Evolutionary conservation across 768 basidiomycete species (phyloP).

Genomic region (Fibroporia radiculosa): DNA sequence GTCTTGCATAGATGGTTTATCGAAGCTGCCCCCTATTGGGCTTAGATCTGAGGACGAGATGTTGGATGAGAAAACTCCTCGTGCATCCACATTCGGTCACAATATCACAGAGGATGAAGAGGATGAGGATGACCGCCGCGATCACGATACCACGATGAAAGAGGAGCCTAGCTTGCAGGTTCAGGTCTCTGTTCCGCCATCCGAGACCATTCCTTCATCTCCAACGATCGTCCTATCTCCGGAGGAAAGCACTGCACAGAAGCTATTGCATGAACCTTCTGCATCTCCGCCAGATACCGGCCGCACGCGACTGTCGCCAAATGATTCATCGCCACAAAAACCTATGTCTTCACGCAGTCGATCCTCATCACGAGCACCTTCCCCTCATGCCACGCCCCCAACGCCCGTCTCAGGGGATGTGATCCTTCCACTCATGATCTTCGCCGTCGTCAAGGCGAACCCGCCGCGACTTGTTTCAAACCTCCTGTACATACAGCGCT

Average conservation of each 20-base stretch:
- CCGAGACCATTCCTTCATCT: neutral
- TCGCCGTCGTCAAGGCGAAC: constrained; percentile 88
- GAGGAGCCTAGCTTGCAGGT: neutral
- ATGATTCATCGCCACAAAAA: neutral
- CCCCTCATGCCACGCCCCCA: constrained; percentile 18
- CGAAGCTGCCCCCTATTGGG: constrained; percentile 63
- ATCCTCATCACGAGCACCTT: constrained; percentile 9
- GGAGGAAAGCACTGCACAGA: neutral
- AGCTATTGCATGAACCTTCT: neutral
- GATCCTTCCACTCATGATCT: constrained; percentile 89
- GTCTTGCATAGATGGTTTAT: constrained; percentile 53
- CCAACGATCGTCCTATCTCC: constrained; percentile 5
- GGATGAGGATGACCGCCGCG: constrained; percentile 3
- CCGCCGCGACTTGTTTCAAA: constrained; percentile 73
- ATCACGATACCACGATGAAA: neutral
- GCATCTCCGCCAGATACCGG: neutral
- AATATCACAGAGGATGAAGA: constrained; percentile 6
- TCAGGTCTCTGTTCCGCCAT: neutral
- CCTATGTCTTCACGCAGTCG: neutral
- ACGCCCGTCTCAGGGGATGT: constrained; percentile 79
- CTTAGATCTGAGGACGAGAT: constrained; percentile 57
- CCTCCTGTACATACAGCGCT: constrained; percentile 57
- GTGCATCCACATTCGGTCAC: neutral
- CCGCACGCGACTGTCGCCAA: neutral
- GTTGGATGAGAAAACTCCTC: constrained; percentile 24